A percentile compares a stretch with the other conserved stretches of the same genome.
These are phyloP conservation scores for Hsuehochloa calcarea DNA, from an alignment of 176 grass and related monocot genomes.

Conservation along the genomic window DNA sequence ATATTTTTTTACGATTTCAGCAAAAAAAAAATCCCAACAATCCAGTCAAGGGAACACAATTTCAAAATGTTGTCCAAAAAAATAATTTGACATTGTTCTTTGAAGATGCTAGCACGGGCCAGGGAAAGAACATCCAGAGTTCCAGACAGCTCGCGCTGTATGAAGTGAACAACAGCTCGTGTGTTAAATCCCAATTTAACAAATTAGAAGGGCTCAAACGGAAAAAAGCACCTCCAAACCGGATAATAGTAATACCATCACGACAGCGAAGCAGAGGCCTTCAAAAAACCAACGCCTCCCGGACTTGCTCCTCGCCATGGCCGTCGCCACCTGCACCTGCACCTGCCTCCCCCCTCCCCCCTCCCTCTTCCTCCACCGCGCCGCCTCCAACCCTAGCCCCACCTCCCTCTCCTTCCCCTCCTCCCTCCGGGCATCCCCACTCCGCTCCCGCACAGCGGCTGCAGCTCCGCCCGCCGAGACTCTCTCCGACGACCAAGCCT, in stretches of 20 bases:
- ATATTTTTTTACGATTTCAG: not conserved
- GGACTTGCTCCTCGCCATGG: conserved; percentile 33
- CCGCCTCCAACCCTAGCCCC: conserved; percentile 30
- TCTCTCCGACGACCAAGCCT: conserved; percentile 28
- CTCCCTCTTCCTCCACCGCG: conserved; percentile 49
- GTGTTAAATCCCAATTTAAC: not conserved
- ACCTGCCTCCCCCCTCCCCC: conserved; percentile 23
- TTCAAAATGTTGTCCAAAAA: not conserved
- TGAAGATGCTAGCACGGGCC: not conserved
- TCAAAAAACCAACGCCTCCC: conserved; percentile 25
- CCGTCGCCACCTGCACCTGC: conserved; percentile 40
- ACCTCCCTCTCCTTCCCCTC: conserved; percentile 34
- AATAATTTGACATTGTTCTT: not conserved
- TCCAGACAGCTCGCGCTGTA: not conserved
- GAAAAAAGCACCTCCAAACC: not conserved
- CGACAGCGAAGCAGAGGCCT: conserved; percentile 41
- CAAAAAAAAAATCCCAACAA: not conserved
- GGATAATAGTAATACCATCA: conserved; percentile 46
- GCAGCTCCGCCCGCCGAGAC: conserved; percentile 37
- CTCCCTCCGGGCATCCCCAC: conserved; percentile 21
- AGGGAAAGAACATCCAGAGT: not conserved
- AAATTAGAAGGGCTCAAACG: not conserved
- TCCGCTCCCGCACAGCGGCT: conserved; percentile 42
- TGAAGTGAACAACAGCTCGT: not conserved
- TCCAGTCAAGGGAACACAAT: not conserved